Evolutionary conservation across 495 filamentous ascomycete genomes (phyloP), one percentile per base, ranked within the genome.

Genomic region (Talaromyces adpressus): DNA sequence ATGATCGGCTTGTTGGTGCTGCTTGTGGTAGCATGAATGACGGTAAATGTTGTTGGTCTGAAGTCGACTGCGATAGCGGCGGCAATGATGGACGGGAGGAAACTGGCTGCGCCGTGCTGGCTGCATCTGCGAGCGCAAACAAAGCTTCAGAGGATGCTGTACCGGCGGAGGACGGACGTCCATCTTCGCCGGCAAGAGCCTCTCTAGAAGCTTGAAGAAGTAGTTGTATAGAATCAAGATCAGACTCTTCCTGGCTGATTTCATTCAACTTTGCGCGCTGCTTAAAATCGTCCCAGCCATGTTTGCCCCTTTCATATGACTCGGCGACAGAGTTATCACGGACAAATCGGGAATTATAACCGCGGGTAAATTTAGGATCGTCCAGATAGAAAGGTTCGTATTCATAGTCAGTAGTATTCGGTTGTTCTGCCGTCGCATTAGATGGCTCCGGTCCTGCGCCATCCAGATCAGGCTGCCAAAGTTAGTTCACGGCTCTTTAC

Each of bases 251-350:
- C 16, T 66, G 60, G 45, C 68, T 63, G 56, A 79, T 69, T n/a
- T 73, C 73, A 49, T 72, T 72, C 71, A 79, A 73, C 64, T 73
- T 75, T 32, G 72, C 77, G 14, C 76, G 72, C 57, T 72, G 75
- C 25, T 75, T 63, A 30, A 81, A 81, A 64, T 81, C 75, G 6
- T 79, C 77, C 77, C 77, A 79, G 61, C 67, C 69, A 57, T 62
- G 69, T 29, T 60, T 64, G 57, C 73, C 74, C 29, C 72, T 73
- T 29, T 74, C 70, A 52, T 70, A 75, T 1, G 70, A 69, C 23
- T 68, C 65, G 3, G 78, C 75, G 0, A 74, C 77, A 7, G 71
- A 63, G 23, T 70, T 75, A 16, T 72, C 65, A 22, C 78, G 72
- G 7, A 79, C 71, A 41, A 66, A 65, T 4, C 71, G 66, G 0